Percentiles rank a stretch among this genome's conserved stretches.
Evolutionary conservation across 192 early-diverging fungal genomes (phyloP).

Genomic region (Powellomyces hirtus): DNA sequence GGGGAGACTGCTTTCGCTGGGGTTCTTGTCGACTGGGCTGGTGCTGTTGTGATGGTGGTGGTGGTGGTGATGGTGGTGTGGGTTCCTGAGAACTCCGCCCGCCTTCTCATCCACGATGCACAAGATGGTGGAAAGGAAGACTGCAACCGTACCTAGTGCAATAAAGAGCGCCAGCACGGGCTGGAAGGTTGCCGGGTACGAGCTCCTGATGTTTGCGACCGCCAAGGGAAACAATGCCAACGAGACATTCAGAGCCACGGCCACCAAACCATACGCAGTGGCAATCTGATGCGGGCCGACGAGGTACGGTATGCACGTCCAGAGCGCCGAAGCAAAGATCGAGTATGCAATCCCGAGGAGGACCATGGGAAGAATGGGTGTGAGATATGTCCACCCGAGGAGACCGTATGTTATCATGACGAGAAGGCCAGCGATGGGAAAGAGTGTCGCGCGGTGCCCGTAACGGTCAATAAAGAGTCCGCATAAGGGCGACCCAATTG

Average conservation of each 20-base stretch:
- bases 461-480: constrained; percentile 54
- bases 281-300: constrained; percentile 62
- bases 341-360: constrained; percentile 58
- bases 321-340: constrained; percentile 57
- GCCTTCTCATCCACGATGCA: constrained; percentile 14
- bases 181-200: constrained; percentile 12
- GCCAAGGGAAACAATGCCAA: constrained; percentile 57
- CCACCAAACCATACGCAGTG: constrained; percentile 62
- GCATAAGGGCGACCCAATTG: constrained; percentile 55
- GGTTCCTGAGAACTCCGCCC: constrained; percentile 15
- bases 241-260: constrained; percentile 59
- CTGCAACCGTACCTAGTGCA: constrained; percentile 19
- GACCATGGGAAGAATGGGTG: constrained; percentile 46
- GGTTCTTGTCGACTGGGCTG: background rate
- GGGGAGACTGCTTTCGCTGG: background rate
- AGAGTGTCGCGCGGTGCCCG: constrained; percentile 47
- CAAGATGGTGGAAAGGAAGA: constrained; percentile 9
- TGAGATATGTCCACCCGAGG: constrained; percentile 44
- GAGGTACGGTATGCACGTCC: constrained; percentile 67
- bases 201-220: constrained; percentile 55
- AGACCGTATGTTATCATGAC: constrained; percentile 46
- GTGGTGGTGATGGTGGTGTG: background rate
- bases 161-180: constrained; percentile 31
- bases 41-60: background rate
- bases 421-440: constrained; percentile 31